phyloP scores from a whole-genome alignment of 2,329 filamentous ascomycete species.

The Akanthomyces muscarius region DNA sequence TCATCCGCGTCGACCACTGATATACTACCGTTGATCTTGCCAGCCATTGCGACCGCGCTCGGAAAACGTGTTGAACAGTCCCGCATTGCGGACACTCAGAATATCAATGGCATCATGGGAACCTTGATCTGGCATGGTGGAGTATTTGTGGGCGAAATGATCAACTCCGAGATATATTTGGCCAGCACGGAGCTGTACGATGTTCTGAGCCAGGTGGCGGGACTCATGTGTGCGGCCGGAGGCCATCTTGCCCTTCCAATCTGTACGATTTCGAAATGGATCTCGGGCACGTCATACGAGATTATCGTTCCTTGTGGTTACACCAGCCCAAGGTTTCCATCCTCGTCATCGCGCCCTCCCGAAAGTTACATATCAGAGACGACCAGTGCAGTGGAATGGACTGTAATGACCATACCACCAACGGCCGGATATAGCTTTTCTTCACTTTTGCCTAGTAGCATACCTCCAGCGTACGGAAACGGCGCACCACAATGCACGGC shows the following conservation, averaged over 20 bases:
- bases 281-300: background rate
- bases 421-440: background rate
- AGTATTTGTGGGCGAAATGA: slow-evolving; percentile 23
- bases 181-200: slow-evolving; percentile 18
- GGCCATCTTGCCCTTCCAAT: slow-evolving; percentile 19
- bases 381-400: background rate
- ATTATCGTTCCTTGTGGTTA: slow-evolving; percentile 7
- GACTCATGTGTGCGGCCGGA: slow-evolving; percentile 22
- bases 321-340: background rate
- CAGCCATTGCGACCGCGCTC: slow-evolving; percentile 22
- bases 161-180: slow-evolving; percentile 11
- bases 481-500: too few species aligned
- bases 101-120: slow-evolving; percentile 18
- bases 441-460: background rate
- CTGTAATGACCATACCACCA: background rate
- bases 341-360: background rate
- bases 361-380: background rate
- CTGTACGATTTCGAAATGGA: slow-evolving; percentile 15
- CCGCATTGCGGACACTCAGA: slow-evolving; percentile 1
- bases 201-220: slow-evolving; percentile 23
- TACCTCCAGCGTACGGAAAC: background rate
- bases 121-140: slow-evolving; percentile 22
- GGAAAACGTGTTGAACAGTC: slow-evolving; percentile 16
- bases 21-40: slow-evolving; percentile 23
- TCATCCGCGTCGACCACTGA: slow-evolving; percentile 17